Conservation (phyloP, 192 early-diverging fungal species). For the Coemansia sp. region DNA sequence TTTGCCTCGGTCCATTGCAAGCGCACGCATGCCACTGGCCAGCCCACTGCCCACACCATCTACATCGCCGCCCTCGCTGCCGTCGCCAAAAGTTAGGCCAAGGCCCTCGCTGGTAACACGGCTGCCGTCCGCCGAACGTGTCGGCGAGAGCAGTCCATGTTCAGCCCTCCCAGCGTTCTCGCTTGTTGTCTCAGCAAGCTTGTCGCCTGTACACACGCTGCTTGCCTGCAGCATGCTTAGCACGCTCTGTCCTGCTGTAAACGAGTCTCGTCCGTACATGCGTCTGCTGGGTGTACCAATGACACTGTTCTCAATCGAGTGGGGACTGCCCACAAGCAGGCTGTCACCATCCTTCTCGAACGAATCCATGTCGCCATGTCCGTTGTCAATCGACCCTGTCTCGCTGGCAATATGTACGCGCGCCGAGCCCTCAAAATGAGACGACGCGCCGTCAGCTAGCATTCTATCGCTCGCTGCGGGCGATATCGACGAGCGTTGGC, state of each 20-base stretch:
- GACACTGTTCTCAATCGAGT: constrained; percentile 29
- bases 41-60: constrained; percentile 16
- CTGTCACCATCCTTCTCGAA: constrained; percentile 13
- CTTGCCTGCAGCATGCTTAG: constrained; percentile 53
- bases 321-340: constrained; percentile 31
- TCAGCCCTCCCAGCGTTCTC: not conserved
- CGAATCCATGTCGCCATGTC: constrained; percentile 17
- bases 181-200: constrained; percentile 7
- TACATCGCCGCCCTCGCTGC: not conserved
- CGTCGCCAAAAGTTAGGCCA: constrained; percentile 18
- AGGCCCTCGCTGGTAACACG: constrained; percentile 13
- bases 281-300: constrained; percentile 27
- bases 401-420: constrained; percentile 5
- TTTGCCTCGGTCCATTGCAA: constrained; percentile 21
- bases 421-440: constrained; percentile 2
- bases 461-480: constrained; percentile 16
- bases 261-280: constrained; percentile 21
- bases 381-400: not conserved
- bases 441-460: constrained; percentile 12
- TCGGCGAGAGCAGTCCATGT: constrained; percentile 15
- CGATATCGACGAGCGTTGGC: constrained; percentile 22
- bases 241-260: constrained; percentile 46
- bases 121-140: constrained; percentile 22
- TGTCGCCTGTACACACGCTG: constrained; percentile 16
- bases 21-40: constrained; percentile 20